Base-by-base conservation (phyloP, 2,329 filamentous ascomycete genomes). In the Lecanicillium sp. region DNA sequence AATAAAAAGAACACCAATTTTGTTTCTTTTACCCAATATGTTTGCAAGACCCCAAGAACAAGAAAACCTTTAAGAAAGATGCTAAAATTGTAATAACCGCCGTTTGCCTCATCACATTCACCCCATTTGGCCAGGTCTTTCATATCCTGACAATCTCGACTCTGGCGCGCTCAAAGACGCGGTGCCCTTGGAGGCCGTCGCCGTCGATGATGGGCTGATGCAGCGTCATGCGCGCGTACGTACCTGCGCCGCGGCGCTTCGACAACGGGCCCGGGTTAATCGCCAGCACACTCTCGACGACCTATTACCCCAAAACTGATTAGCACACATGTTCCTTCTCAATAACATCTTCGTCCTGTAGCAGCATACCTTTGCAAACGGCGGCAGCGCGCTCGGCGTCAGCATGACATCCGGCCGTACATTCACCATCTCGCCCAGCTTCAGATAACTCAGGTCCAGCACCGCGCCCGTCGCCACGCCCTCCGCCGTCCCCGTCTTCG, bases 191-290 rank as follows among this genome's bases (percentile, higher is more conserved):
- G 61, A 86, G 73, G 10, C 73, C 76, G 52, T 85, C 82, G 29
- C 78, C 74, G 0, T 83, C 76, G 1, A 86, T 55, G 5, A 66
- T 66, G 12, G 84, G 79, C 2, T 87, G 82, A 54, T 87, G 77
- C 6, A 97, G 68, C 17, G 80, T 80, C 74, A 98, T 78, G 43
- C 84, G 82, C 1, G 89, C 87, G 64, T 86, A 97, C 1, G 90
- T 95, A 5, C 93, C 93, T 0, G 90, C 77, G 1, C 84, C 90
- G 51, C 82, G 83, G 49, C 87, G 81, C 68, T 95, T 96, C 14
- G 89, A 93, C 27, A 95, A 69, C 42, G 81, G 84, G 5, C 93
- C 91, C 0, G 93, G 91, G 63, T 98, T 98, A 60, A 98, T 85
- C 11, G 90, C 82, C 6, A 97, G 68, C 0, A 96, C 90, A 56